Base-by-base conservation (phyloP, 2,329 filamentous ascomycete genomes). In the Dendrostoma leiphaemia region DNA sequence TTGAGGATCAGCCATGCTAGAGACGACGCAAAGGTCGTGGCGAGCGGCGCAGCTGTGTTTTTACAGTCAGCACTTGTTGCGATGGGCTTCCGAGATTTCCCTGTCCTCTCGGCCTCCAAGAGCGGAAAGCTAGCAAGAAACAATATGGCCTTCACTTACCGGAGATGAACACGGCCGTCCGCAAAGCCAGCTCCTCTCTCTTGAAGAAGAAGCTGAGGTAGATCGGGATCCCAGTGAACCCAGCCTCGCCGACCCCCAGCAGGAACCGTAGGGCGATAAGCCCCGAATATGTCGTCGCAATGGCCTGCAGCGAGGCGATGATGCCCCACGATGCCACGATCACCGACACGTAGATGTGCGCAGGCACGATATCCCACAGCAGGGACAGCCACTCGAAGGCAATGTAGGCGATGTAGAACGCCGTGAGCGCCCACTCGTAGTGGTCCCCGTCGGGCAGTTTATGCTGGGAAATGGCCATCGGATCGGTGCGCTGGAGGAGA, bases 161-260 rank as follows among this genome's bases (percentile, higher is more conserved):
- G 1, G 90, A 91, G 51, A 97, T 86, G 70, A 96, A 95, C 2
- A 96, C 79, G 21, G 91, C 92, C 0, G 89, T 94, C 34, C 92
- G 79, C 57, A 94, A 87, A 0, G 92, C 93, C 31, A 97, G 75
- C 69, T 97, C 93, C 41, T 82, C 73, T 32, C 81, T 70, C 62
- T 77, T 80, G 67, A 81, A 86, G 68, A 86, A 86, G 69, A 85
- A 85, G 15, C 81, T 84, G 29, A 86, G 69, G 60, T 85, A 87
- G 56, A 83, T 82, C 0, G 84, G 84, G 34, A 86, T 78, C 3
- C 83, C 83, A 0, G 81, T 78, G 59, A 88, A 88, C 2, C 82
- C 85, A 3, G 85, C 84, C 71, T 88, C 85, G 34, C 80, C 82
- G 8, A 86, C 77, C 9, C 84, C 85, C 1, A 88, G 72, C 15